Conservation (phyloP, 345 rosid genomes). For the Euphorbia peplus region DNA sequence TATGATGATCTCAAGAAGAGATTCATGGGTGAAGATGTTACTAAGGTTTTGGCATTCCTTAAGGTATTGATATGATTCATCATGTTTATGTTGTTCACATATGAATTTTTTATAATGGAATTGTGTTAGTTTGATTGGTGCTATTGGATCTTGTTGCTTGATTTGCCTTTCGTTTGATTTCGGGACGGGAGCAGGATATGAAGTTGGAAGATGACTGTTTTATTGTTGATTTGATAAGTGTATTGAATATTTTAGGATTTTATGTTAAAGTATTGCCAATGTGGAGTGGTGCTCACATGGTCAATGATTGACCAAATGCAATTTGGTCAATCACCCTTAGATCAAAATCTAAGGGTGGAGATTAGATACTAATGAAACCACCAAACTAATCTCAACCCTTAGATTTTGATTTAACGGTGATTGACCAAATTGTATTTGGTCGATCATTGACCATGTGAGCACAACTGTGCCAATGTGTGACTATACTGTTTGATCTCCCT, state of each 20-base stretch:
- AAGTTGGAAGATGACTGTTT: not conserved
- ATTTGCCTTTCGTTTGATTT: conserved; percentile 4
- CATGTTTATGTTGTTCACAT: not conserved
- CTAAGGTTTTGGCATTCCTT: conserved; percentile 73
- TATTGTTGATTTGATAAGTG: not conserved
- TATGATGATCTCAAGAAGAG: conserved; percentile 68
- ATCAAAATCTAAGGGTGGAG: too few relatives aligned
- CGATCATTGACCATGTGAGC: too few relatives aligned
- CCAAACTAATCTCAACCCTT: too few relatives aligned
- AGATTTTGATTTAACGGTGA: too few relatives aligned
- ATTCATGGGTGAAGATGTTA: conserved; percentile 65
- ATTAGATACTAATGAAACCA: too few relatives aligned
- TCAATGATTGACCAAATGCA: too few relatives aligned
- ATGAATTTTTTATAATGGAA: not conserved
- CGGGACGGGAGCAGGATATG: not conserved
- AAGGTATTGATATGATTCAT: conserved; percentile 46
- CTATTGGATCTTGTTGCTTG: not conserved
- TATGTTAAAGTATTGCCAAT: not conserved
- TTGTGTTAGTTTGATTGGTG: not conserved
- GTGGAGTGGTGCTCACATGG: too few relatives aligned
- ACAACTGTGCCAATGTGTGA: not conserved
- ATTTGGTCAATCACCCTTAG: too few relatives aligned
- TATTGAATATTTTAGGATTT: not conserved
- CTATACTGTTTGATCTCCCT: not conserved
- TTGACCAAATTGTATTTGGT: too few relatives aligned